Evolutionary conservation across 495 filamentous ascomycete genomes (phyloP).

Genomic region (Pyronema domesticum): DNA sequence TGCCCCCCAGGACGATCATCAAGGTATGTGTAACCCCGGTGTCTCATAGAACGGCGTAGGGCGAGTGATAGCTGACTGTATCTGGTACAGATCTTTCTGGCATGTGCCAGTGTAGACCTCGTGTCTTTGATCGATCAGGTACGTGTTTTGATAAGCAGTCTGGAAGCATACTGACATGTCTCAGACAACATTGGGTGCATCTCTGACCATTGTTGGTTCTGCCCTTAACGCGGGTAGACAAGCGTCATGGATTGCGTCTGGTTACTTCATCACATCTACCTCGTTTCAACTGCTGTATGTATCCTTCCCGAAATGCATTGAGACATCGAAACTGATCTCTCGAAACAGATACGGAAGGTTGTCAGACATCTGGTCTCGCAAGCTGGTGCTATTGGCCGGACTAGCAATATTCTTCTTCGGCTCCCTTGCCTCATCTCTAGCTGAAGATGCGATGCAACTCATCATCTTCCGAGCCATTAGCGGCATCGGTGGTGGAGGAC

Average conservation of each 20-base stretch:
- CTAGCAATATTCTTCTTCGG: conserved; percentile 38
- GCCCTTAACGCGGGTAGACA: conserved; percentile 32
- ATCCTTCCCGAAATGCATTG: background rate
- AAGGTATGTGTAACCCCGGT: conserved; percentile 23
- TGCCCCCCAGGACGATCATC: conserved; percentile 34
- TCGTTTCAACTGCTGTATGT: conserved; percentile 1
- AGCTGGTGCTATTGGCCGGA: conserved; percentile 34
- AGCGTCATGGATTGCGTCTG: conserved; percentile 37
- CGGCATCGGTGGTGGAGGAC: conserved; percentile 38
- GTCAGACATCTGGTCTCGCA: conserved; percentile 42
- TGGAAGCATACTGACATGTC: background rate
- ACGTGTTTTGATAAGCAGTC: background rate
- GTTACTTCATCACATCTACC: conserved; percentile 31
- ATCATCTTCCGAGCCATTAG: conserved; percentile 39
- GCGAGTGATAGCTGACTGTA: background rate
- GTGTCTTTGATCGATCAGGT: conserved; percentile 34
- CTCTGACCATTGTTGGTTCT: conserved; percentile 35
- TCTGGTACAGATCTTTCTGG: conserved; percentile 33
- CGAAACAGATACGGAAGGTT: conserved; percentile 30
- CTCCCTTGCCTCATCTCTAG: conserved; percentile 35
- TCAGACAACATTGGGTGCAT: conserved; percentile 36
- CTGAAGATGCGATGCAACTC: conserved; percentile 34
- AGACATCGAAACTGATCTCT: background rate
- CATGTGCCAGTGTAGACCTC: conserved; percentile 38
- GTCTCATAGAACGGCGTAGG: background rate